Percentiles rank a stretch among this genome's conserved stretches.
Conservation (phyloP, 164 flowering plant species). For the Berberis vulgaris region DNA sequence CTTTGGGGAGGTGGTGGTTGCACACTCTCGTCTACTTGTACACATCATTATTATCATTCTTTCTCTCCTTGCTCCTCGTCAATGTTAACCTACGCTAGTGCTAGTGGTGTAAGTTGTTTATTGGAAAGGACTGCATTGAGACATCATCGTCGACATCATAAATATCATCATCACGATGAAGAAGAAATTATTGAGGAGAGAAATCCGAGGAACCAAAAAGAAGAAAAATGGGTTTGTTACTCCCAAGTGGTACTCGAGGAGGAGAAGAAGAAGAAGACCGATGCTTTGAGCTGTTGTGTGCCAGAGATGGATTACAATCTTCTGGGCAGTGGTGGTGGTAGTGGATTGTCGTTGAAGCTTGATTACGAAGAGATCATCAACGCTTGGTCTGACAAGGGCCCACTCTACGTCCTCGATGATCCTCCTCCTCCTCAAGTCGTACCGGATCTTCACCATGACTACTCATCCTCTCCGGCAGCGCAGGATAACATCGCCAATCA, state of each 20-base stretch:
- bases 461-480: neutral
- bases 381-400: constrained; percentile 70
- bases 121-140: neutral
- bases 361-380: constrained; percentile 68
- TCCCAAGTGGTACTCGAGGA: constrained; percentile 13
- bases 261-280: constrained; percentile 28
- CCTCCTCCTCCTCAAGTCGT: constrained; percentile 45
- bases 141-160: constrained; percentile 12
- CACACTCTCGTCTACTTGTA: neutral
- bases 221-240: constrained; percentile 62
- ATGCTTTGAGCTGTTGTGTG: neutral
- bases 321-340: neutral
- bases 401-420: constrained; percentile 36
- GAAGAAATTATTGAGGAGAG: constrained; percentile 21
- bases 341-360: constrained; percentile 53
- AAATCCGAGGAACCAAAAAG: constrained; percentile 23
- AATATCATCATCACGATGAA: constrained; percentile 49
- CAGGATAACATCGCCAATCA: constrained; percentile 8
- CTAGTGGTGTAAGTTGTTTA: neutral
- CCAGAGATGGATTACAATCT: no score
- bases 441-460: constrained; percentile 39
- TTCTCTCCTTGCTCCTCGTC: neutral
- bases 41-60: neutral
- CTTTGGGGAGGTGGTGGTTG: constrained; percentile 12
- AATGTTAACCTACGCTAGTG: constrained; percentile 17